Base-by-base conservation (phyloP, 177 flowering plant genomes). In the Vitis hybrid region DNA sequence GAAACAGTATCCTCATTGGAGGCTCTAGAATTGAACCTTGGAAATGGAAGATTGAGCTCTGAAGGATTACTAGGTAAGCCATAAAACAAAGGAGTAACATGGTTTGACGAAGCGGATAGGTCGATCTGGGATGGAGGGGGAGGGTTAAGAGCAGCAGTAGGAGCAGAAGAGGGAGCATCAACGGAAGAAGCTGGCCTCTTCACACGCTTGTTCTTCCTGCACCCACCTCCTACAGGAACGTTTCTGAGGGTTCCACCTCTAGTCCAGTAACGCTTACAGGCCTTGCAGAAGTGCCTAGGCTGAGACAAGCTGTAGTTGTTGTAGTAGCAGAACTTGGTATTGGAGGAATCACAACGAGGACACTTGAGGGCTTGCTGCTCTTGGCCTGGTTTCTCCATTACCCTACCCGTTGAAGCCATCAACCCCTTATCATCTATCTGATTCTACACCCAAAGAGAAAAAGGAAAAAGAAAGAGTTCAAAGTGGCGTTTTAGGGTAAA, bases 281-380 rank as follows among this genome's bases (percentile, higher is more conserved):
- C 92, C 72, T 89, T 92, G 81, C 97, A 92, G 72, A 90, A 90
- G 78, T 92, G 94, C 31, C 97, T 71, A 0, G 97, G 97, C 75
- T 92, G 97, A n/a, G 93, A 81, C 51, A 91, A 72, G 75, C 90
- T 89, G 88, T 91, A 91, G 87, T 91, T 91, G 85, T 91, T 91
- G 87, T 89, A 91, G 86, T 91, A 91, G 61, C 97, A 91, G 65
- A 91, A 91, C 80, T 91, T 91, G 52, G 97, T 91, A 84, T 91
- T 91, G 15, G 93, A 77, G 1, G 97, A 91, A 69, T 91, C 94
- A 59, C 97, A 92, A 3, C 97, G 84, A 10, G 94, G 97, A 64
- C 94, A 92, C 64, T 79, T 92, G 0, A 81, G 79, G 14, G 83
- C 69, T 22, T 71, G 87, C 14, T 89, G 84, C 10, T 67, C 65